Evolutionary conservation across 495 filamentous ascomycete genomes (phyloP), one percentile per base, ranked within the genome.

Genomic region (Oidiodendron maius): DNA sequence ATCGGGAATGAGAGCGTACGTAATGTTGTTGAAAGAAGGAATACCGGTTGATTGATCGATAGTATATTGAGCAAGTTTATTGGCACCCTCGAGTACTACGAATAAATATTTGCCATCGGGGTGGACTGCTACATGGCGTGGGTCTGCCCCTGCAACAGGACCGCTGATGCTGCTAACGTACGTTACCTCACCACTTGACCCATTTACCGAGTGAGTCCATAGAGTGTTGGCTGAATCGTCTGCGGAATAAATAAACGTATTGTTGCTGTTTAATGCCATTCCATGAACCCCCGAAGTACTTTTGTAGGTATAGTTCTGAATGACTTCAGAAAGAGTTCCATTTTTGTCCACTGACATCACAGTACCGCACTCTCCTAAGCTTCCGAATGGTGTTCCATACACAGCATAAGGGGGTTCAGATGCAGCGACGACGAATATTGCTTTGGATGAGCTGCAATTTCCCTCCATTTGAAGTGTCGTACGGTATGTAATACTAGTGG

Each of bases 401-500:
- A 64, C 64, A 8, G 52, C 37, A 46, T 66, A 66, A 0, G 67
- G 67, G 10, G 40, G 23, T 3, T 35, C 28, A 1, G 46, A 48
- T 34, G 40, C 48, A 13, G 62, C 58, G 0, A 52, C 38, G 25
- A 64, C 43, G 42, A 63, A 69, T 41, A 63, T 55, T 21, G 54
- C 57, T 37, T 57, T 63, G 15, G 38, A 51, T 24, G 54, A 59
- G 0, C 39, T 12, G 46, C 67, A 68, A 13, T 80, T 81, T 25
- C 74, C 76, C 5, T 78, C 78, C 16, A 81, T 85, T 12, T 80
- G 69, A 51, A 89, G 66, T 59, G 79, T 83, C 0, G 77, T 76
- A 46, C 86, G 78, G 37, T 83, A 70, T 48, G 82, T 79, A 52
- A 78, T 78, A 3, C 71, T 68, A 4, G 67, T 70, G 11, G 72